Evolutionary conservation across 768 basidiomycete species (phyloP).

Genomic region (Macrolepiota albuminosa): DNA sequence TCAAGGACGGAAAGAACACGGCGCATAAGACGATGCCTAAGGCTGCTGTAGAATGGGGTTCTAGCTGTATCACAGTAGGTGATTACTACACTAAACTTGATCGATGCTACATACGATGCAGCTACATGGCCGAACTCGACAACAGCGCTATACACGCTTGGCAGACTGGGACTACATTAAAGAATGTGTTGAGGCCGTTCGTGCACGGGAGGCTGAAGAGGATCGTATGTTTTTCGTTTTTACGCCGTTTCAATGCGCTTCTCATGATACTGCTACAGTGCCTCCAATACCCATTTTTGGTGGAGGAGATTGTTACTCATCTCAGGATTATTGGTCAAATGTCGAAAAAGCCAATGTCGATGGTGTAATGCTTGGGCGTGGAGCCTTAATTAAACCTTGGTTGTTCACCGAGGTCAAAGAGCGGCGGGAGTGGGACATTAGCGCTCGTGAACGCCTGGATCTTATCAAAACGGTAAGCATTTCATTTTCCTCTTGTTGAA

Average conservation of each 20-base stretch:
- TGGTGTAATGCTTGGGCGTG: conserved; percentile 92
- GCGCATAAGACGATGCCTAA: conserved; percentile 92
- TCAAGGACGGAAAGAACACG: conserved; percentile 81
- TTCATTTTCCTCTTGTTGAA: neutral
- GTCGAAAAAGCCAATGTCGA: conserved; percentile 83
- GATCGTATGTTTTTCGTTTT: conserved; percentile 45
- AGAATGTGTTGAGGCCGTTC: conserved; percentile 77
- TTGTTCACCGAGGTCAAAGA: conserved; percentile 96
- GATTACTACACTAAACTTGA: neutral
- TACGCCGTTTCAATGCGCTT: neutral
- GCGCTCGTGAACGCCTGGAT: conserved; percentile 77
- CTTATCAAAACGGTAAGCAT: conserved; percentile 62
- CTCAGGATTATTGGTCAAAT: conserved; percentile 73
- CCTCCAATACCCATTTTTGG: conserved; percentile 92
- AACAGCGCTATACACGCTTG: conserved; percentile 88
- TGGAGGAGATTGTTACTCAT: conserved; percentile 92
- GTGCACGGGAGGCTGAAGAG: conserved; percentile 64
- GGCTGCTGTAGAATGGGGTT: conserved; percentile 48
- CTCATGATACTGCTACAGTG: conserved; percentile 37
- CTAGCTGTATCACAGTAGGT: conserved; percentile 40
- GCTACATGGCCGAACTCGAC: conserved; percentile 94
- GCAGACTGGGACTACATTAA: conserved; percentile 97
- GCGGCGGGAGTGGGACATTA: conserved; percentile 89
- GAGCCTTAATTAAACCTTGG: conserved; percentile 95
- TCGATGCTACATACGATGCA: conserved; percentile 23